Conservation (phyloP, 2,329 filamentous ascomycete genomes). For the Huntiella moniliformis region DNA sequence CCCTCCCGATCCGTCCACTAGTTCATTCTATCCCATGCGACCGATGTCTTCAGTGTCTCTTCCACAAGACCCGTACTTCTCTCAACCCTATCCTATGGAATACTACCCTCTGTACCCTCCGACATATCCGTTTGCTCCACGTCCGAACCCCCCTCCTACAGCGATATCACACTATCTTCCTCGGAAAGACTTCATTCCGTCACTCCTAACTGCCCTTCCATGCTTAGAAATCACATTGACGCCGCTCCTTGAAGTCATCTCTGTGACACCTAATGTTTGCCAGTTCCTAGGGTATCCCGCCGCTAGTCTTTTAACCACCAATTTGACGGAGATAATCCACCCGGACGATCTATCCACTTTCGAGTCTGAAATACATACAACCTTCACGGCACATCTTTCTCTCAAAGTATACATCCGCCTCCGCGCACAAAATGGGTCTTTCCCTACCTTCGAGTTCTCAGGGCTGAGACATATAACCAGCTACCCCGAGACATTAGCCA, state of each 20-base stretch:
- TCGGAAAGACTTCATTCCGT: slow-evolving; percentile 6
- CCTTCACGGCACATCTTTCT: slow-evolving; percentile 60
- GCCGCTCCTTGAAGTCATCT: slow-evolving; percentile 64
- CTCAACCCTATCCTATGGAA: no score
- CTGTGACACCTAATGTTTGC: slow-evolving; percentile 64
- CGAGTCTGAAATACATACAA: slow-evolving; percentile 73
- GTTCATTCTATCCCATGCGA: no score
- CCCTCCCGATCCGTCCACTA: no score
- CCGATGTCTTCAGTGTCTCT: no score
- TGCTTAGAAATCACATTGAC: slow-evolving; percentile 49
- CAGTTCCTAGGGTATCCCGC: slow-evolving; percentile 56
- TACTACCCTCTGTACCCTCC: no score
- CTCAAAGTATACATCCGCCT: slow-evolving; percentile 78
- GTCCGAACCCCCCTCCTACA: no score
- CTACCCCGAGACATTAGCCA: not conserved
- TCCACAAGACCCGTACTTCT: no score
- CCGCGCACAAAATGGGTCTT: slow-evolving; percentile 51
- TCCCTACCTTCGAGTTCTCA: slow-evolving; percentile 73
- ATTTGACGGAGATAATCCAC: slow-evolving; percentile 70
- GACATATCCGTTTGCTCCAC: no score
- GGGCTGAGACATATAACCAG: slow-evolving; percentile 53
- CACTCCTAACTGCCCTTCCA: slow-evolving; percentile 11
- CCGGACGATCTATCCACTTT: slow-evolving; percentile 70
- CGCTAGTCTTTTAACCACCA: slow-evolving; percentile 51
- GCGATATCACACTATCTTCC: not conserved